Percentiles rank a stretch among this genome's conserved stretches.
Conservation (phyloP, 2,329 filamentous ascomycete genomes). For the Xylaria sp. region DNA sequence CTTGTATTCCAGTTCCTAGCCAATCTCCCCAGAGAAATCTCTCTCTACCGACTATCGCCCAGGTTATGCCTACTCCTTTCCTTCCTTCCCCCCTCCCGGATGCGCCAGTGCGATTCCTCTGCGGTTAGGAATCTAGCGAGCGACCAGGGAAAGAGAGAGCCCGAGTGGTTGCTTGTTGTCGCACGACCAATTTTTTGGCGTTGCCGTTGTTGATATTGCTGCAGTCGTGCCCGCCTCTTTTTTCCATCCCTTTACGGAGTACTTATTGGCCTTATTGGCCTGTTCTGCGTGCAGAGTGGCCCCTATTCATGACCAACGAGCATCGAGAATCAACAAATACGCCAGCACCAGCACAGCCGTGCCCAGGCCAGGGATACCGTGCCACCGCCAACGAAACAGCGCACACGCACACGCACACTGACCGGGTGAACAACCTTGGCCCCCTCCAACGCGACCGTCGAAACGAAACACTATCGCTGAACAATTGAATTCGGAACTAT, state of each 20-base stretch:
- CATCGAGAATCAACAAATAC: conserved; percentile 30
- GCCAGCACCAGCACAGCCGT: conserved; percentile 20
- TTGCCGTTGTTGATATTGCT: conserved; percentile 20
- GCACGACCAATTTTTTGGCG: conserved; percentile 22
- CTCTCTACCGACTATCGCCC: conserved; percentile 10
- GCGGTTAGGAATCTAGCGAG: conserved; percentile 31
- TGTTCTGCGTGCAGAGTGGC: conserved; percentile 24
- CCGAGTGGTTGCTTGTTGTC: conserved; percentile 33
- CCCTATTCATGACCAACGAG: conserved; percentile 35
- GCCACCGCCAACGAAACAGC: conserved; percentile 26
- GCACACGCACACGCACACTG: conserved; percentile 5
- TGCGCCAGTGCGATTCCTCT: conserved; percentile 36
- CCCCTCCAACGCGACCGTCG: conserved; percentile 29
- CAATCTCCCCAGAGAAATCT: conserved; percentile 27
- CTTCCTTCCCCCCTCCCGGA: conserved; percentile 27
- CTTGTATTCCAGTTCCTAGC: conserved; percentile 20
- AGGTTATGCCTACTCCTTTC: conserved; percentile 17
- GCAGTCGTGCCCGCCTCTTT: conserved; percentile 25
- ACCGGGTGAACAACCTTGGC: conserved; percentile 29
- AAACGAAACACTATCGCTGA: conserved; percentile 22
- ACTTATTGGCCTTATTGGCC: conserved; percentile 12
- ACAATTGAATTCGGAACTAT: conserved; percentile 23
- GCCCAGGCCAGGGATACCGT: conserved; percentile 30
- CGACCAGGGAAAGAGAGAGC: conserved; percentile 36
- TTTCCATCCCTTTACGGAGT: neutral